Percentiles rank a stretch among this genome's conserved stretches.
Evolutionary conservation across 805 yeast genomes (phyloP).

Genomic region (Wickerhamomyces ciferrii): DNA sequence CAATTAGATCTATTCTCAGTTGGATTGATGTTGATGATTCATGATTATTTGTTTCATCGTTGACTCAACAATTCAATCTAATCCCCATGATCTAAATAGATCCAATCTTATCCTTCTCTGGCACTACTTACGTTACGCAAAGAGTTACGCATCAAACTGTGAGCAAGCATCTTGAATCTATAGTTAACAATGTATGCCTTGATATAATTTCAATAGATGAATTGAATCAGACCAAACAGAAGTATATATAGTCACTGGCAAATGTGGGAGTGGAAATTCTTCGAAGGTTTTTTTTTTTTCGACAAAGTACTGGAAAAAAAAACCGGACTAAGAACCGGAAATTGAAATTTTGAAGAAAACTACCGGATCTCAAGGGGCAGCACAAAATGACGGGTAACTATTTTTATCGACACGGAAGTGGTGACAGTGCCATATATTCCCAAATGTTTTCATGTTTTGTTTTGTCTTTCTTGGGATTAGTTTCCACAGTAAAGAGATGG

Average conservation of each 20-base stretch:
- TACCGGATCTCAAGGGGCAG: too few relatives aligned
- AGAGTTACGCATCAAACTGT: conserved; percentile 19
- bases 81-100: neutral
- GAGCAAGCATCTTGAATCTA: conserved; percentile 18
- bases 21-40: neutral
- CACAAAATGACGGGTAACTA: too few relatives aligned
- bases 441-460: too few relatives aligned
- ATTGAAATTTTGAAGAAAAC: too few relatives aligned
- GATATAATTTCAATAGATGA: neutral
- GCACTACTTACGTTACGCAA: conserved; percentile 19
- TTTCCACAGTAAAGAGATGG: too few relatives aligned
- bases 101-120: neutral
- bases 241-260: neutral
- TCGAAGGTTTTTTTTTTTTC: conserved; percentile 9
- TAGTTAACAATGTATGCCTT: neutral
- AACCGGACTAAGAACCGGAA: neutral
- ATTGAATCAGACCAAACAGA: neutral
- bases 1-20: too few relatives aligned
- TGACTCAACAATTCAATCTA: neutral
- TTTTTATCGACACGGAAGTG: too few relatives aligned
- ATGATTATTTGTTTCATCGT: neutral
- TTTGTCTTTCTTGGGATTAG: too few relatives aligned
- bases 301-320: neutral
- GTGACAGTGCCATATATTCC: too few relatives aligned
- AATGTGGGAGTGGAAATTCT: conserved; percentile 5